Percentiles rank a stretch among this genome's conserved stretches.
These are phyloP conservation scores for Nephromyces sp. DNA, from an alignment of 169 alveolate species.

Conservation along the genomic window DNA sequence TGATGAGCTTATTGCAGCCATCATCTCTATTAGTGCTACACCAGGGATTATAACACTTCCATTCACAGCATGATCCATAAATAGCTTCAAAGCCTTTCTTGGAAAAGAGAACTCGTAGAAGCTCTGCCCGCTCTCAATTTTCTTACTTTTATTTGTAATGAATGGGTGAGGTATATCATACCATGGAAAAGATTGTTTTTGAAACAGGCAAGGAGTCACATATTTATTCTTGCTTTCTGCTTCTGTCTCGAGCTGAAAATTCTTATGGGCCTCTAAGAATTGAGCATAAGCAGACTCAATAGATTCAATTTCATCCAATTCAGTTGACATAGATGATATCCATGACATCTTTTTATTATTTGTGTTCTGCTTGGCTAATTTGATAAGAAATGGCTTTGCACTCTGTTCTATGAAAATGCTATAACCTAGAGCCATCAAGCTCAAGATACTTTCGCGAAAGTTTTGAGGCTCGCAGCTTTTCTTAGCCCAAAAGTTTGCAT, in stretches of 20 bases:
- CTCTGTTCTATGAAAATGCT: conserved; percentile 27
- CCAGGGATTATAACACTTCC: conserved; percentile 53
- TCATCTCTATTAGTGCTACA: conserved; percentile 47
- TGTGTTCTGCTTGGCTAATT: conserved; percentile 35
- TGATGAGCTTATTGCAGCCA: conserved; percentile 45
- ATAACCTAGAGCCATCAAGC: conserved; percentile 30
- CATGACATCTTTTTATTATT: conserved; percentile 29
- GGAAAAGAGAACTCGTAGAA: conserved; percentile 34
- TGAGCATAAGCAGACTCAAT: conserved; percentile 12
- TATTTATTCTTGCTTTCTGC: conserved; percentile 24
- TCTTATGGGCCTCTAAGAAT: conserved; percentile 1
- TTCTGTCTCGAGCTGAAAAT: conserved; percentile 11
- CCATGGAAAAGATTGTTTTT: conserved; percentile 53
- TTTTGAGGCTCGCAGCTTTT: conserved; percentile 22
- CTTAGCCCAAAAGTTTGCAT: conserved; percentile 33
- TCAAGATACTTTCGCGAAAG: conserved; percentile 23
- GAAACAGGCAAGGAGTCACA: conserved; percentile 18
- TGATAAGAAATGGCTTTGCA: conserved; percentile 16
- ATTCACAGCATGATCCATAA: conserved; percentile 52
- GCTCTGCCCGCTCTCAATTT: conserved; percentile 13
- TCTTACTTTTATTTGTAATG: conserved; percentile 23
- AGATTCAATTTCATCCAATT: background rate
- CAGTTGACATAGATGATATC: conserved; percentile 21
- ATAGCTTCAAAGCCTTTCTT: conserved; percentile 36
- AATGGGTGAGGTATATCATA: conserved; percentile 46